phyloP scores from a whole-genome alignment of 805 yeast species.

The Komagataella pseudopastoris region DNA sequence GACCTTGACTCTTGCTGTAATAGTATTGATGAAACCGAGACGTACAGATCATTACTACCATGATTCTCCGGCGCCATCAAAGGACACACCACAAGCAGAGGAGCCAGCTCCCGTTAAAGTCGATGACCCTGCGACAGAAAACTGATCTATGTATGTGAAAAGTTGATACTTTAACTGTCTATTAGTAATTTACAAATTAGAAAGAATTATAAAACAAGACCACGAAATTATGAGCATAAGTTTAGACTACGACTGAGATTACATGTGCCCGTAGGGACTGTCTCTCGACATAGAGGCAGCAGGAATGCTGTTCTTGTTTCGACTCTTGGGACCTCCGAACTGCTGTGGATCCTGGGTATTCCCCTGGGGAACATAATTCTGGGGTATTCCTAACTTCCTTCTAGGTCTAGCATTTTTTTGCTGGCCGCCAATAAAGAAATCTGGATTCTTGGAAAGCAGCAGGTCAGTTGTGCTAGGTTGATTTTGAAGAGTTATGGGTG shows the following conservation, averaged over 20 bases:
- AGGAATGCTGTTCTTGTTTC: slow-evolving; percentile 18
- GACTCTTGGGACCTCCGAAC: slow-evolving; percentile 5
- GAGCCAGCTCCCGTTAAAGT: background rate
- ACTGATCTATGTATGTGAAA: background rate
- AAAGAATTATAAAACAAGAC: background rate
- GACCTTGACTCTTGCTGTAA: slow-evolving; percentile 56
- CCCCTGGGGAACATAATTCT: background rate
- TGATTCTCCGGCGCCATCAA: slow-evolving; percentile 4
- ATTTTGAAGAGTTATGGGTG: background rate
- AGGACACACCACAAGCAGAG: background rate
- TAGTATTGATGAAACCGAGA: slow-evolving; percentile 56
- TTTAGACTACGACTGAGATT: background rate
- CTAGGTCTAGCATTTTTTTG: background rate
- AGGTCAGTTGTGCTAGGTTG: slow-evolving; percentile 22
- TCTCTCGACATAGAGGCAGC: slow-evolving; percentile 26
- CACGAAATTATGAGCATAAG: background rate
- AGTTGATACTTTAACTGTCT: background rate
- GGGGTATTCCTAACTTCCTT: background rate
- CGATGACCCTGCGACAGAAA: background rate
- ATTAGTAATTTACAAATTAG: background rate
- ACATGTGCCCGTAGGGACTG: slow-evolving; percentile 25
- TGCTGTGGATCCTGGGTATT: background rate
- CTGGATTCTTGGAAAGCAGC: slow-evolving; percentile 34
- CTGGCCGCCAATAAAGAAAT: slow-evolving; percentile 19
- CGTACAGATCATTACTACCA: slow-evolving; percentile 15